Conservation (phyloP, 2,329 filamentous ascomycete genomes). For the Diaporthe amygdali region DNA sequence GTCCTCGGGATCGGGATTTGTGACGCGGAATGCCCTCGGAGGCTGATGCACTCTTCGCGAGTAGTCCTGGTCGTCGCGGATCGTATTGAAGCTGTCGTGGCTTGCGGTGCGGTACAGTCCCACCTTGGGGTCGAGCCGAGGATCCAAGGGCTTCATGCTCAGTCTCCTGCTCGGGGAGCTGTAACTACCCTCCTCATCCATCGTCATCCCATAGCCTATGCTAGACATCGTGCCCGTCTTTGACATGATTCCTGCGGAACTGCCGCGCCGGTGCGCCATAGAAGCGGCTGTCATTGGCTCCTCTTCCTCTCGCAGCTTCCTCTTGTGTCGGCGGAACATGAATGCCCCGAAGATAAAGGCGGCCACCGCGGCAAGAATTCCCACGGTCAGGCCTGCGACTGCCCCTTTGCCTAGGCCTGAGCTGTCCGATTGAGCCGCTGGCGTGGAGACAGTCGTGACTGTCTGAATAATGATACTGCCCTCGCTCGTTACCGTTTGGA, state of each 20-base stretch:
- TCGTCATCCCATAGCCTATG: conserved; percentile 27
- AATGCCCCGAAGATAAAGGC: conserved; percentile 43
- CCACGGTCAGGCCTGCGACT: conserved; percentile 59
- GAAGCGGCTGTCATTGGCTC: conserved; percentile 46
- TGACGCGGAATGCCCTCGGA: conserved; percentile 62
- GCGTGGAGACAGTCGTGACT: conserved; percentile 57
- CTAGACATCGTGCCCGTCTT: conserved; percentile 49
- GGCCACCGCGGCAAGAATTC: conserved; percentile 41
- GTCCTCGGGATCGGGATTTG: conserved; percentile 62
- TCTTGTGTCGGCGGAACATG: conserved; percentile 37
- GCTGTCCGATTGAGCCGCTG: conserved; percentile 24
- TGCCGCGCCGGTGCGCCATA: conserved; percentile 53
- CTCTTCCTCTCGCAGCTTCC: conserved; percentile 48
- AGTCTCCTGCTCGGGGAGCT: conserved; percentile 40
- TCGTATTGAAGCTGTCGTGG: conserved; percentile 66
- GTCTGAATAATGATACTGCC: conserved; percentile 54
- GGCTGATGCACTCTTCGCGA: conserved; percentile 63
- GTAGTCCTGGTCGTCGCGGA: conserved; percentile 70
- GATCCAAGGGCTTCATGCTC: conserved; percentile 62
- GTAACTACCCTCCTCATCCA: conserved; percentile 26
- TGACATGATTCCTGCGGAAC: conserved; percentile 54
- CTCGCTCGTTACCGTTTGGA: conserved; percentile 60
- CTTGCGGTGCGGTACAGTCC: conserved; percentile 62
- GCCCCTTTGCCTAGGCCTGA: conserved; percentile 49
- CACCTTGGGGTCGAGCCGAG: conserved; percentile 66